A percentile compares a stretch with the other conserved stretches of the same genome.
Evolutionary conservation across 2,329 filamentous ascomycete species (phyloP).

Genomic region (Fusarium temperatum): DNA sequence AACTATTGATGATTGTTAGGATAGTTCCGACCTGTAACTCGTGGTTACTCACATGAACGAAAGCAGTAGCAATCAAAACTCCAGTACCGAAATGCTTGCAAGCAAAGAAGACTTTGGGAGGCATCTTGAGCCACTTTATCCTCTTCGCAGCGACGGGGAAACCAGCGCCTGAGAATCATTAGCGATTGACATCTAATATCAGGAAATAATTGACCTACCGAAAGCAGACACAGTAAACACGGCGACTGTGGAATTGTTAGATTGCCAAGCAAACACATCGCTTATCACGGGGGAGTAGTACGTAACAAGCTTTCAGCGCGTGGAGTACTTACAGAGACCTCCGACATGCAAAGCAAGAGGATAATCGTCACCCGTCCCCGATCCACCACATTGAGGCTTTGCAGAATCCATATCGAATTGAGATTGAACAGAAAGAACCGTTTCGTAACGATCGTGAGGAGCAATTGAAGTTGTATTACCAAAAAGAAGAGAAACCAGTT

Average conservation of each 20-base stretch:
- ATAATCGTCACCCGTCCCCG: slow-evolving; percentile 30
- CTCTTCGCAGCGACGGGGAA: slow-evolving; percentile 65
- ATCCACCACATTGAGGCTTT: slow-evolving; percentile 44
- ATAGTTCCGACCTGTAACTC: rapidly evolving
- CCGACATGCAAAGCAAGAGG: slow-evolving; percentile 42
- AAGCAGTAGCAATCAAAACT: slow-evolving; percentile 76
- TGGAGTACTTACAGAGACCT: slow-evolving; percentile 41
- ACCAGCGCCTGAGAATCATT: slow-evolving; percentile 52
- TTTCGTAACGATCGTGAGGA: slow-evolving; percentile 1
- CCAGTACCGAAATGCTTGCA: slow-evolving; percentile 76
- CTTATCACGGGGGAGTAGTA: background rate
- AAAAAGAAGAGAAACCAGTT: slow-evolving; percentile 5
- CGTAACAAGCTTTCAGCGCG: background rate
- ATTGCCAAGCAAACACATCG: background rate
- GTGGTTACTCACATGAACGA: slow-evolving; percentile 67
- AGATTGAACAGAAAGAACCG: background rate
- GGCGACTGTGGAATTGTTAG: slow-evolving; percentile 33
- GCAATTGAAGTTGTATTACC: background rate
- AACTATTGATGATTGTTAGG: slow-evolving; percentile 48
- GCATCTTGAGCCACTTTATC: slow-evolving; percentile 66
- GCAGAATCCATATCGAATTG: slow-evolving; percentile 8
- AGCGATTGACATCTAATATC: background rate
- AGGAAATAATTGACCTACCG: slow-evolving; percentile 9
- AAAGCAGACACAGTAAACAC: slow-evolving; percentile 42
- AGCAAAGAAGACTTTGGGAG: slow-evolving; percentile 65